These are phyloP conservation scores for Canavalia ensiformis DNA, from an alignment of 306 rosid genomes.

Conservation along the genomic window DNA sequence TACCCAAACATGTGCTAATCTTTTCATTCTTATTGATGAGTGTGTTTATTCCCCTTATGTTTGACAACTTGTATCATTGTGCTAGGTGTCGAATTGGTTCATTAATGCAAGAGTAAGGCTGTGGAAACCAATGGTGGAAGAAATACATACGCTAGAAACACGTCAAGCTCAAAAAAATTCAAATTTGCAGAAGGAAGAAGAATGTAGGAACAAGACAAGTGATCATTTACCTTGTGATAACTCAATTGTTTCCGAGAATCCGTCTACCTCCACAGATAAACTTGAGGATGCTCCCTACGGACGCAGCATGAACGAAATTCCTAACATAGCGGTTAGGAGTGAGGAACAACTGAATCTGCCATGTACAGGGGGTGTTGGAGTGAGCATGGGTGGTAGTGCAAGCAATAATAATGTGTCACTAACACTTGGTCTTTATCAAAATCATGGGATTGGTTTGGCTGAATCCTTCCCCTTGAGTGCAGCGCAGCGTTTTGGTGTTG, in stretches of 20 bases:
- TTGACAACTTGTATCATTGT: neutral
- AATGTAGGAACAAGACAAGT: slow-evolving; percentile 45
- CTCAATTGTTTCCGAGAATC: slow-evolving; percentile 61
- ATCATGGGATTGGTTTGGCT: slow-evolving; percentile 69
- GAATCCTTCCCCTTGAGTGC: slow-evolving; percentile 79
- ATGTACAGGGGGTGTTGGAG: slow-evolving; percentile 54
- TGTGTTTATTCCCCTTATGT: slow-evolving; percentile 9
- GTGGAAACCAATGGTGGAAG: slow-evolving; percentile 99
- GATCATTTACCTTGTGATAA: slow-evolving; percentile 60
- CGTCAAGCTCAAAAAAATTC: slow-evolving; percentile 64
- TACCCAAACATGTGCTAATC: neutral
- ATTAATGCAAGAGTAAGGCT: slow-evolving; percentile 95
- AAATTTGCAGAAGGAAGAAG: slow-evolving; percentile 55
- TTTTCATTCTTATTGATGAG: neutral
- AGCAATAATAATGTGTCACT: slow-evolving; percentile 69
- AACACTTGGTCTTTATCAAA: slow-evolving; percentile 91
- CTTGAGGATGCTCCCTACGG: slow-evolving; percentile 52
- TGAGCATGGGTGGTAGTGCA: slow-evolving; percentile 58
- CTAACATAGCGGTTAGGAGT: slow-evolving; percentile 46
- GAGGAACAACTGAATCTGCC: slow-evolving; percentile 54
- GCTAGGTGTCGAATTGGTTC: slow-evolving; percentile 93
- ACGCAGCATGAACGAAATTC: slow-evolving; percentile 56
- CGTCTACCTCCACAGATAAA: slow-evolving; percentile 59
- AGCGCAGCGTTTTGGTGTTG: slow-evolving; percentile 72
- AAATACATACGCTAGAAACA: slow-evolving; percentile 84